Base-by-base conservation (phyloP, 225 moss, liverwort and hornwort species). In the Bryum argenteum region DNA sequence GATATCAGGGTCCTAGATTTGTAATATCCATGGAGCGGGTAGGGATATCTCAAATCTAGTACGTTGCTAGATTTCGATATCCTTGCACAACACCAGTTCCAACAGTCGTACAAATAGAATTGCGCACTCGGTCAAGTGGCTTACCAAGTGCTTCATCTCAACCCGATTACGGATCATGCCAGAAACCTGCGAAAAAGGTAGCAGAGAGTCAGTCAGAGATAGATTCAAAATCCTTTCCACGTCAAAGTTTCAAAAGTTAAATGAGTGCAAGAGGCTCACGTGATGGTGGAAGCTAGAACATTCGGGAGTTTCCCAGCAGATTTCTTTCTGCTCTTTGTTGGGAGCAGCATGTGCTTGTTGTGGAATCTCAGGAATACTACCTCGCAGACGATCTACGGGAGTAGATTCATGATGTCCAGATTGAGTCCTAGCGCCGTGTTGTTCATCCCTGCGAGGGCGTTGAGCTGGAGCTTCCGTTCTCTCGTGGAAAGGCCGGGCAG, bases 251-350 rank as follows among this genome's bases (percentile, higher is more conserved):
- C 26, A 26, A 9, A 41, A 67, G 0, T 22, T 1, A 42, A 21
- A 2, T 42, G 43, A 26, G 28, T 12, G 58, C 4, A 12, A 59
- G 4, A 23, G 48, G 18, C 73, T 76, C 73, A 86, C 85, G 71
- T 86, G 77, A 62, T 82, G 77, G 69, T 80, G 79, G 62, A 86
- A 86, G 74, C 77, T 79, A 44, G 82, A 66, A 40, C 76, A 82
- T 61, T 86, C 82, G 19, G 85, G 85, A 9, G 85, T 82, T 21
- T 86, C 85, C 85, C 85, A 86, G 47, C 79, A 65, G 58, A 69
- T 62, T 71, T 65, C 77, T 23, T 62, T 72, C 69, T 59, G 78
- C 20, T 17, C 73, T 60, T 23, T 74, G 24, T 54, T 54, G 5
- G 70, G 47, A 51, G 71, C 61, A 57, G 66, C 12, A 54, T 79